These are phyloP conservation scores for Cercospora sesami DNA, from an alignment of 2,329 filamentous ascomycete species.

Conservation along the genomic window DNA sequence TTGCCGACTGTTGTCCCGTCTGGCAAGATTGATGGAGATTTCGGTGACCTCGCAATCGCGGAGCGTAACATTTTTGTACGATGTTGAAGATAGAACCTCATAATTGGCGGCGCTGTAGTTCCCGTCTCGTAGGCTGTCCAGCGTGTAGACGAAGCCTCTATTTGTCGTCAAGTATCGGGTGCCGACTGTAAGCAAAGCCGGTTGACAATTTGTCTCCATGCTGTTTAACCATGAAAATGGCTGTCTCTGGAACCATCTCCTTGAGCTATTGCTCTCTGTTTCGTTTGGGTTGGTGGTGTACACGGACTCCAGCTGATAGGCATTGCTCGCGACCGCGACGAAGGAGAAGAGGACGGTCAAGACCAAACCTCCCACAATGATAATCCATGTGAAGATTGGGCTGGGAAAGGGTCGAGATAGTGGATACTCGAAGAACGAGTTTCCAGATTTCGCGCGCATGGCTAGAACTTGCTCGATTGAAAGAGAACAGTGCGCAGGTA, in stretches of 20 bases:
- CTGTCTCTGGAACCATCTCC: slow-evolving; percentile 14
- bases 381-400: slow-evolving; percentile 3
- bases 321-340: slow-evolving; percentile 17
- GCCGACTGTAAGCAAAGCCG: slow-evolving; percentile 13
- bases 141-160: slow-evolving; percentile 13
- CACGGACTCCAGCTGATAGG: slow-evolving; percentile 12
- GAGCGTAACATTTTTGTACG: slow-evolving; percentile 9
- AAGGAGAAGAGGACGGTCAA: slow-evolving; percentile 16
- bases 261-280: slow-evolving; percentile 7
- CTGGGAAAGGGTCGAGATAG: slow-evolving; percentile 15
- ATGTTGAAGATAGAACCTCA: slow-evolving; percentile 10
- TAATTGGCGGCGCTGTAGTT: not conserved
- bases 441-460: slow-evolving; percentile 1
- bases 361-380: not conserved
- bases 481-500: not conserved
- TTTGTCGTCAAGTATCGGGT: slow-evolving; percentile 12
- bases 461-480: not conserved
- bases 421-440: slow-evolving; percentile 11
- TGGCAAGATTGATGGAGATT: slow-evolving; percentile 11
- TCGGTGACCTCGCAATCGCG: slow-evolving; percentile 9
- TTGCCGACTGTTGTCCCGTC: slow-evolving; percentile 3
- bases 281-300: slow-evolving; percentile 14
- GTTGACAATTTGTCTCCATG: slow-evolving; percentile 15
- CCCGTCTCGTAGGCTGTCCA: slow-evolving; percentile 3
- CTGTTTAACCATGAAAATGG: slow-evolving; percentile 16